Evolutionary conservation across 306 rosid species (phyloP), one percentile per base, ranked within the genome.

Genomic region (Pyrus bretschneideri): DNA sequence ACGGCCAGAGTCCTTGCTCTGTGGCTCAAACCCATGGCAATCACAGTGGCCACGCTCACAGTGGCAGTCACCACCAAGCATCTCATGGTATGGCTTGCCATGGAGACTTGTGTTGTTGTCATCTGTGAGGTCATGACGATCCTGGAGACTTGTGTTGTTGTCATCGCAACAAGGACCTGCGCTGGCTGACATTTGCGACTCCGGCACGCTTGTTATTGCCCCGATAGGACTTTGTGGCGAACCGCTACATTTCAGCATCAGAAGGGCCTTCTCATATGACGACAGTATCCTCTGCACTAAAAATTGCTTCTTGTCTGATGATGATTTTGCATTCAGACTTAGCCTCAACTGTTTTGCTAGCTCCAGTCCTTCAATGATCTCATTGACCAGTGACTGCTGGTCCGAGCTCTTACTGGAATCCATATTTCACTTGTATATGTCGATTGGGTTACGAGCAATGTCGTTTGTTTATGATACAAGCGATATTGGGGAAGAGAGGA

Each of bases 361-460:
- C 71, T 93, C 92, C 93, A 89, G 75, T 23, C 97, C 98, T 75
- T 89, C 83, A 81, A 84, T 64, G 18, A 93, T 87, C 87, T 88
- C 96, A 33, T 76, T 83, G 5, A 79, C 44, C 5, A 93, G 85
- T 73, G 86, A 77, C 18, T 76, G 82, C 79, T 85, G 92, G 78
- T 91, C 92, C 88, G 82, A 83, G 49, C 81, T 75, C 81, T 61
- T 63, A 19, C 82, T 79, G 19, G 67, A 81, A 65, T 84, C 90
- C 96, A 93, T 93, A 80, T 81, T 59, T 11, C 65, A 51, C 58
- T 59, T 21, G 30, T 67, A 64, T 73, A 33, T 58, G 64, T 69
- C 66, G 19, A 25, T n/a, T 70, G 52, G 51, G 33, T 58, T 70
- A 6, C 23, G 46, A 73, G 33, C 62, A 54, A 59, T 70, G 2